Percentiles rank a stretch among this genome's conserved stretches.
Conservation (phyloP, 2,329 filamentous ascomycete genomes). For the Sordariomycetes sp. region DNA sequence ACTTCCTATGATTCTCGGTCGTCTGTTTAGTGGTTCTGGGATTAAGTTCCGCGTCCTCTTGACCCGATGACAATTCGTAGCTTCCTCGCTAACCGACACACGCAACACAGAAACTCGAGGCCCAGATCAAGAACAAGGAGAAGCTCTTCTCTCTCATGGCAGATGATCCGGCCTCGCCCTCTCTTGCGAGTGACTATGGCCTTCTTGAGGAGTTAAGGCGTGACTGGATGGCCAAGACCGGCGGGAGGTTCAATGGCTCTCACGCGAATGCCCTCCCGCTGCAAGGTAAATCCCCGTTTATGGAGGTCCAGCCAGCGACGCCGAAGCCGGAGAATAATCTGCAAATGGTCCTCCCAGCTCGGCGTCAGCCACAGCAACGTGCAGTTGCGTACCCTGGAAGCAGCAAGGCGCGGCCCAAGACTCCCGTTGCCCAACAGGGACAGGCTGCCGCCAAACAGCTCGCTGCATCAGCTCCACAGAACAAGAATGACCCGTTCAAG, state of each 20-base stretch:
- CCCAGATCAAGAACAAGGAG: slow-evolving; percentile 3
- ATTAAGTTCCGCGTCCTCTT: background rate
- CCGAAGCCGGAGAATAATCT: background rate
- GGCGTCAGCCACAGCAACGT: background rate
- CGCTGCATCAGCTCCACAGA: background rate
- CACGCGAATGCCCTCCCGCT: background rate
- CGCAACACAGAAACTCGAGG: background rate
- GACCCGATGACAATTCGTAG: background rate
- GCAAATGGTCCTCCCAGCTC: background rate
- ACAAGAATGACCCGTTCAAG: background rate
- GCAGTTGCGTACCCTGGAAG: background rate
- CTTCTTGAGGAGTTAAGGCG: background rate
- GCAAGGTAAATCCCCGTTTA: background rate
- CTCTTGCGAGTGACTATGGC: background rate
- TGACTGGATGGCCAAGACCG: background rate
- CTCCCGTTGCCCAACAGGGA: background rate
- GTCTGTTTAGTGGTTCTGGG: background rate
- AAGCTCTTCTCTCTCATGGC: background rate
- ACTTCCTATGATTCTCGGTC: background rate
- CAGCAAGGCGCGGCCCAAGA: background rate
- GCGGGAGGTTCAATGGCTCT: background rate
- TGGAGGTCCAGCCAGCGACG: background rate
- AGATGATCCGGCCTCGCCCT: background rate
- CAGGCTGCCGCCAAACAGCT: background rate
- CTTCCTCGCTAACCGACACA: background rate